Conservation (phyloP, 2,329 filamentous ascomycete genomes). For the Chaetomium sp. region DNA sequence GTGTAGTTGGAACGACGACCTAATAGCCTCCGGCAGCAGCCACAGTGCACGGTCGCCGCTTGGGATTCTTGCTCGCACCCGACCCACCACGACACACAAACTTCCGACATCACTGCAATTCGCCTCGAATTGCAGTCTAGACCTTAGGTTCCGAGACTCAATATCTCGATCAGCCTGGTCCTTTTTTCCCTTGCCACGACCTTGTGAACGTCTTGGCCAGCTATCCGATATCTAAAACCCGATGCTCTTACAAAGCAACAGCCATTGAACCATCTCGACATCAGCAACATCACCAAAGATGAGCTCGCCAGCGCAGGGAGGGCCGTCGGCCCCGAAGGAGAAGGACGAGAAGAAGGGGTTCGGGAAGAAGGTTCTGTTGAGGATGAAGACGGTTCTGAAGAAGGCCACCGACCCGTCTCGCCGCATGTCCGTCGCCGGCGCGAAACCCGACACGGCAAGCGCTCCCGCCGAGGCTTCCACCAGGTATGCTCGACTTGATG, state of each 20-base stretch:
- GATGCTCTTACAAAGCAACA: not conserved
- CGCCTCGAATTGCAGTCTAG: not conserved
- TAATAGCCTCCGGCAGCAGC: not conserved
- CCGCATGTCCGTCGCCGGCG: conserved; percentile 28
- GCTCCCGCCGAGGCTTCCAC: conserved; percentile 22
- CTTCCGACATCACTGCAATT: not conserved
- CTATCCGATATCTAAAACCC: not conserved
- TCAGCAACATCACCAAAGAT: conserved; percentile 36
- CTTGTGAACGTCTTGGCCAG: not conserved
- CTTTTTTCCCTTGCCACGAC: not conserved
- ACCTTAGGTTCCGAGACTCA: not conserved
- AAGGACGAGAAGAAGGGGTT: conserved; percentile 51
- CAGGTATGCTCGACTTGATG: conserved; percentile 25
- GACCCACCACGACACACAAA: not conserved
- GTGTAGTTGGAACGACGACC: not conserved
- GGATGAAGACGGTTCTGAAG: conserved; percentile 55
- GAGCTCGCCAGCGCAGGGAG: conserved; percentile 48
- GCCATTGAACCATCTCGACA: not conserved
- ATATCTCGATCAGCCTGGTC: not conserved
- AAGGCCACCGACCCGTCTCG: conserved; percentile 42
- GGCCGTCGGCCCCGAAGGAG: conserved; percentile 41
- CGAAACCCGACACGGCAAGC: conserved; percentile 27
- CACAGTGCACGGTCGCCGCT: not conserved
- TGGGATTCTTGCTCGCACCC: not conserved
- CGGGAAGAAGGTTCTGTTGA: conserved; percentile 51